Evolutionary conservation across 768 basidiomycete species (phyloP), one percentile per base, ranked within the genome.

Genomic region (Mycena sanguinolenta): DNA sequence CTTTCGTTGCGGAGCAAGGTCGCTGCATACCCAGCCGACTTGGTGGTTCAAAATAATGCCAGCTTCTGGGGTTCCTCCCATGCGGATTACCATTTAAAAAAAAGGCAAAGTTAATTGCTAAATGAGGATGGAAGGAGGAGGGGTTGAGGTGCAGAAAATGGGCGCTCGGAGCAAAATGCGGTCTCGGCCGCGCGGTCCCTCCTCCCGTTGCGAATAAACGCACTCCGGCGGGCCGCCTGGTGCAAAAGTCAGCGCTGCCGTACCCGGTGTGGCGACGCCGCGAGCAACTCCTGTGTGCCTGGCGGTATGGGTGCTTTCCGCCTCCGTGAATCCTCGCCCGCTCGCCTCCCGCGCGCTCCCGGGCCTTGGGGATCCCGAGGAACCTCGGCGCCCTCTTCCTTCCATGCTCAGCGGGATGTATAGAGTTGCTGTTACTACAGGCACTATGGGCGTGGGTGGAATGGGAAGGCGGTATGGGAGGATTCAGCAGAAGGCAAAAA

Each of bases 141-240:
- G 66, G 0, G 67, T 68, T 3, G 60, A 68, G n/a, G n/a, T 44
- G 75, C 73, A 72, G 83, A 83, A 16, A 39, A 39, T 13, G 12
- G 38, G 5, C 38, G 38, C 38, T 39, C 38, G 38, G 38, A n/a
- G n/a, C n/a, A n/a, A n/a, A n/a, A n/a, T n/a, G 17, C 13, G 13
- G 38, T 6, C 67, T 82, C 38, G 81, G 65, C 52, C 87, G 85
- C 32, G 84, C 79, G 55, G 80, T 80, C n/a, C n/a, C n/a, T n/a
- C n/a, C n/a, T n/a, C n/a, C n/a, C n/a, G n/a, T n/a, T n/a, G n/a
- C n/a, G n/a, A n/a, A 81, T 80, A 23, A 55, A 68, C 19, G 67
- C 39, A 77, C 69, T 50, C n/a, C 82, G 82, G 73, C 86, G 87
- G 69, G 17, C 38, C 17, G 38, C 38, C 38, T 16, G 38, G 6